Conservation (phyloP, 2,329 filamentous ascomycete genomes). For the Paracoccidioides lutzii region DNA sequence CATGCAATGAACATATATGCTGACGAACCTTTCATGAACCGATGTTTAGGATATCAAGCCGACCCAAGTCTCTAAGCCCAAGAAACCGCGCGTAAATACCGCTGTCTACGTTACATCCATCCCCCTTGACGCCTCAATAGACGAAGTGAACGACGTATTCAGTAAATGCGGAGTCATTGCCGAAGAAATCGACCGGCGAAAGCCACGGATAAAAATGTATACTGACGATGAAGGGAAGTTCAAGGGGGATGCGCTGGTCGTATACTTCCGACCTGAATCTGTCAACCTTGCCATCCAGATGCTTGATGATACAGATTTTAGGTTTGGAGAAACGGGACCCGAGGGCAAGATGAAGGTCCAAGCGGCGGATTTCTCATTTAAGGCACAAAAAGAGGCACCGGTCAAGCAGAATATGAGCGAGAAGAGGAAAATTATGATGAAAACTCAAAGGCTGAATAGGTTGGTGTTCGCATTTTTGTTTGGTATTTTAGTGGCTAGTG, state of each 20-base stretch:
- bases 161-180: slow-evolving; percentile 84
- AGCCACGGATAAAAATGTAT: slow-evolving; percentile 88
- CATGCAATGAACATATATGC: neutral
- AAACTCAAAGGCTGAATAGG: slow-evolving; percentile 74
- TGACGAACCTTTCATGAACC: neutral
- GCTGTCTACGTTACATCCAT: slow-evolving; percentile 87
- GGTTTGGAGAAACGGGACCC: slow-evolving; percentile 43
- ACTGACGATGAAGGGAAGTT: slow-evolving; percentile 66
- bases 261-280: slow-evolving; percentile 93
- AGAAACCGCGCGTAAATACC: slow-evolving; percentile 54
- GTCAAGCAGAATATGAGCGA: slow-evolving; percentile 48
- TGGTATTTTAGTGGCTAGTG: neutral
- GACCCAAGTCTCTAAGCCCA: slow-evolving; percentile 23
- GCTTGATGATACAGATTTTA: slow-evolving; percentile 52
- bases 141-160: slow-evolving; percentile 75
- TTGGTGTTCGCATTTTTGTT: slow-evolving; percentile 18
- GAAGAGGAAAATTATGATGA: slow-evolving; percentile 80
- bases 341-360: slow-evolving; percentile 64
- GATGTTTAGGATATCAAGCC: slow-evolving; percentile 7
- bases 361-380: slow-evolving; percentile 79
- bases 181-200: slow-evolving; percentile 80
- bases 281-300: slow-evolving; percentile 52
- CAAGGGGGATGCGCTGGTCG: slow-evolving; percentile 84
- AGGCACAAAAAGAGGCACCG: slow-evolving; percentile 61
- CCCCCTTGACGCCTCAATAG: slow-evolving; percentile 61